Evolutionary conservation across 768 basidiomycete genomes (phyloP), one percentile per base, ranked within the genome.

Genomic region (Kwoniella dendrophila): DNA sequence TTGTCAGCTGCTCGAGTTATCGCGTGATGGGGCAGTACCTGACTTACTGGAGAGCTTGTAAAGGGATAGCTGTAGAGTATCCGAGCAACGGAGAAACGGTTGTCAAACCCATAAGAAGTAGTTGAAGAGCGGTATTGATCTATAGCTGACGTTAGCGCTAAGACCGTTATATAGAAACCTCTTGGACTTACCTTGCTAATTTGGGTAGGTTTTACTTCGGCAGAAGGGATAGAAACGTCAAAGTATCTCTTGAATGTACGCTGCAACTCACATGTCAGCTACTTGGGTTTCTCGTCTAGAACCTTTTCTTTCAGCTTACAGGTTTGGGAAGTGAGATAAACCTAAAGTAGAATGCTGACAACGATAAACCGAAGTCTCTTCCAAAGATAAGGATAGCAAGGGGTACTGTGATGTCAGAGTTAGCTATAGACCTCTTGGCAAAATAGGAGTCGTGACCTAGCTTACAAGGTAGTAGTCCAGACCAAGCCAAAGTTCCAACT

Each of bases 141-240:
- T 96, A 67, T n/a, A 45, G 30, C 20, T 18, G 8, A 43, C 26
- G 29, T 67, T 24, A 45, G 44, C 38, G n/a, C 24, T 30, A 32
- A 11, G n/a, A 6, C n/a, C 18, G 12, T 48, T 50, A 52, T 24
- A 29, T 27, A n/a, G 44, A 32, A 34, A 16, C n/a, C 45, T 8
- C 22, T 20, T 26, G 16, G 32, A 50, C 74, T 52, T 49, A 89
- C 90, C 83, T 95, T 98, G 83, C 92, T 95, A 52, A 99, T 93
- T n/a, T 79, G 80, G 11, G 96, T 98, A 0, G 95, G 95, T 30
- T 86, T 86, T 12, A 98, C 92, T 79, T 96, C 94, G 1, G 92
- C 95, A 1, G 93, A 95, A 1, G 96, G 92, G 52, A 96, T 86
- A 10, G 90, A 90, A 65, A 96, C 91, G 76, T 97, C 90, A 90